Conservation (phyloP, 768 basidiomycete species). For the Termitomyces sp. region DNA sequence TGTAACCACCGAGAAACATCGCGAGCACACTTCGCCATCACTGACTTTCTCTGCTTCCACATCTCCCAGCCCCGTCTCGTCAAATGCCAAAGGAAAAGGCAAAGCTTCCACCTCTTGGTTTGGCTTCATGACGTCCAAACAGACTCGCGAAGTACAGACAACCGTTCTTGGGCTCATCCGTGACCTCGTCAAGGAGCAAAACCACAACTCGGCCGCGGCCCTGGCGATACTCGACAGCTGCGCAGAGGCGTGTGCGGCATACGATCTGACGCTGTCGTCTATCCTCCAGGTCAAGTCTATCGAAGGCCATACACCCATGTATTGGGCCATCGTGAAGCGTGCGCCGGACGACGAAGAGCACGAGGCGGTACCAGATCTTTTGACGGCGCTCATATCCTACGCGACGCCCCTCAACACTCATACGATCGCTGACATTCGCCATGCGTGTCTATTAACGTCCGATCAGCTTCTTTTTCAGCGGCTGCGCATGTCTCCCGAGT, state of each 20-base stretch:
- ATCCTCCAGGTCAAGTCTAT: constrained; percentile 60
- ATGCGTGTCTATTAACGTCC: constrained; percentile 59
- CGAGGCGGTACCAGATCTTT: constrained; percentile 32
- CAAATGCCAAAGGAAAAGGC: constrained; percentile 24
- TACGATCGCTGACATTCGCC: constrained; percentile 52
- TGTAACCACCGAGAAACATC: constrained; percentile 8
- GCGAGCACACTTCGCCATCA: not conserved
- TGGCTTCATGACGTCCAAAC: constrained; percentile 26
- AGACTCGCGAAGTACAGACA: constrained; percentile 41
- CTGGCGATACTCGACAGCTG: constrained; percentile 55
- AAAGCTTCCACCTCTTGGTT: constrained; percentile 26
- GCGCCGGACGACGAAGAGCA: constrained; percentile 32
- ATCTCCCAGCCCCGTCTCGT: not conserved
- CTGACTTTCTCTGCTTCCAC: constrained; percentile 2
- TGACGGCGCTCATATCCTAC: constrained; percentile 45
- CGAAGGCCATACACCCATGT: constrained; percentile 60
- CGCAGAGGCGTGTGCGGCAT: constrained; percentile 48
- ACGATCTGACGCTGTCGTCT: constrained; percentile 43
- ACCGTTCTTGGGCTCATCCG: constrained; percentile 52
- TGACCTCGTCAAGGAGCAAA: constrained; percentile 43
- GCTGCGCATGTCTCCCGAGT: constrained; percentile 45
- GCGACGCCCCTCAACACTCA: constrained; percentile 36
- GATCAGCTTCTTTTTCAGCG: constrained; percentile 60
- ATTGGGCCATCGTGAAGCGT: constrained; percentile 69
- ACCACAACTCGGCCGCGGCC: constrained; percentile 22